phyloP scores from a whole-genome alignment of 768 basidiomycete genomes.

The Tulasnella calospora region DNA sequence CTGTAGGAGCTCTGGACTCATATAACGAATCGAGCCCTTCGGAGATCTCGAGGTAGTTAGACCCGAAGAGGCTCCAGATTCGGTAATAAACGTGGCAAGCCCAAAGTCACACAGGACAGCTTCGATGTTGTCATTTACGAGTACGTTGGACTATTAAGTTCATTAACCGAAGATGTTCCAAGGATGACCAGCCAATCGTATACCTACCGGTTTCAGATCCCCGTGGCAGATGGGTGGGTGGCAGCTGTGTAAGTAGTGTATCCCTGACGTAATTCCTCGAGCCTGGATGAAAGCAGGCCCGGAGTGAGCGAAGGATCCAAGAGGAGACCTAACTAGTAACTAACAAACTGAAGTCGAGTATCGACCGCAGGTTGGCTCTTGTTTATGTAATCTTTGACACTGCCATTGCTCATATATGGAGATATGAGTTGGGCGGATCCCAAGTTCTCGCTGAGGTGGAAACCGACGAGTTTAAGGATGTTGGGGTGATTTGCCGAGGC shows the following conservation, averaged over 20 bases:
- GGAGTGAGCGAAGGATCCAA: background rate
- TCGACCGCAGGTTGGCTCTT: background rate
- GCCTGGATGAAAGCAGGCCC: background rate
- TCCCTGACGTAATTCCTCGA: background rate
- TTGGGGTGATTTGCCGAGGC: background rate
- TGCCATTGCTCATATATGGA: background rate
- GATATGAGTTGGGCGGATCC: background rate
- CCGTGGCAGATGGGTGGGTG: background rate
- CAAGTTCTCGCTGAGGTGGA: background rate
- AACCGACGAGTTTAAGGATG: background rate
- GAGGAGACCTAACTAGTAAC: background rate
- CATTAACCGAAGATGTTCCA: background rate
- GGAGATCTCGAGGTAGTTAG: background rate
- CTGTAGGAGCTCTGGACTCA: background rate
- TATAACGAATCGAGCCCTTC: background rate
- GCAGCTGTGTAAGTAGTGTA: background rate
- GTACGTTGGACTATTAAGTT: background rate
- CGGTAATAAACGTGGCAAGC: background rate
- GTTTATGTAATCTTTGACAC: background rate
- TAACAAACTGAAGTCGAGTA: background rate
- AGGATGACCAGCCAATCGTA: background rate
- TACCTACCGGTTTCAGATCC: background rate
- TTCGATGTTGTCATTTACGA: background rate
- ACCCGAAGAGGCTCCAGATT: background rate
- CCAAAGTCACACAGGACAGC: constrained; percentile 11